Evolutionary conservation across 2,329 filamentous ascomycete genomes (phyloP).

Genomic region (Epichloe gansuensis): DNA sequence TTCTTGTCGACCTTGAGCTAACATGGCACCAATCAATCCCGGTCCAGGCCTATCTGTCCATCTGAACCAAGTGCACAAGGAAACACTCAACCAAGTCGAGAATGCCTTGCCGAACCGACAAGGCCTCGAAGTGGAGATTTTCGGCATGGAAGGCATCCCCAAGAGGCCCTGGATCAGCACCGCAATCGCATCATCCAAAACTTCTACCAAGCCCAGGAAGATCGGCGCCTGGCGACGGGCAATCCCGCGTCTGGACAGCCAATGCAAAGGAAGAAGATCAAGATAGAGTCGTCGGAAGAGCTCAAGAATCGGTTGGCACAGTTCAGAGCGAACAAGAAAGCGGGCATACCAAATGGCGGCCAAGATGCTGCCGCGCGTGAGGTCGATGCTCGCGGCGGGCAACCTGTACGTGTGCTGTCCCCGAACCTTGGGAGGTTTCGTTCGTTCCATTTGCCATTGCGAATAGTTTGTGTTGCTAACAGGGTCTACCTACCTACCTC

Average conservation of each 20-base stretch:
- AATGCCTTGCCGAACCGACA: constrained; percentile 83
- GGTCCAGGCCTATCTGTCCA: constrained; percentile 76
- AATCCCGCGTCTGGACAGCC: constrained; percentile 63
- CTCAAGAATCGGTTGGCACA: constrained; percentile 71
- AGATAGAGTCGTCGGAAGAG: constrained; percentile 64
- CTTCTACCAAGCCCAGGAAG: constrained; percentile 76
- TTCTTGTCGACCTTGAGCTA: not conserved
- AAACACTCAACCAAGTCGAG: constrained; percentile 74
- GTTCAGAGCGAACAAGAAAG: constrained; percentile 51
- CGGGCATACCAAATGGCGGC: constrained; percentile 1
- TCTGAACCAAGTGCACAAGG: constrained; percentile 98
- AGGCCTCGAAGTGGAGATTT: constrained; percentile 86
- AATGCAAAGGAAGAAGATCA: constrained; percentile 53
- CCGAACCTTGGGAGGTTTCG: not conserved
- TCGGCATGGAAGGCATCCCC: constrained; percentile 94
- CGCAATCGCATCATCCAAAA: constrained; percentile 75
- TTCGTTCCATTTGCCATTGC: not conserved
- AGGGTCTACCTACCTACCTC: constrained; percentile 12
- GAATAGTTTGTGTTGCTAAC: not conserved
- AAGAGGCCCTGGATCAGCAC: constrained; percentile 71
- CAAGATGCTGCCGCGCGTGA: not conserved
- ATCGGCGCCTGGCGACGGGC: constrained; percentile 69
- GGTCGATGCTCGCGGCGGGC: not conserved
- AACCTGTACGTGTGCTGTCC: constrained; percentile 17
- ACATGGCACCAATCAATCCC: not conserved